Conservation (phyloP, 2,329 filamentous ascomycete genomes). For the Cordyceps fumosorosea region DNA sequence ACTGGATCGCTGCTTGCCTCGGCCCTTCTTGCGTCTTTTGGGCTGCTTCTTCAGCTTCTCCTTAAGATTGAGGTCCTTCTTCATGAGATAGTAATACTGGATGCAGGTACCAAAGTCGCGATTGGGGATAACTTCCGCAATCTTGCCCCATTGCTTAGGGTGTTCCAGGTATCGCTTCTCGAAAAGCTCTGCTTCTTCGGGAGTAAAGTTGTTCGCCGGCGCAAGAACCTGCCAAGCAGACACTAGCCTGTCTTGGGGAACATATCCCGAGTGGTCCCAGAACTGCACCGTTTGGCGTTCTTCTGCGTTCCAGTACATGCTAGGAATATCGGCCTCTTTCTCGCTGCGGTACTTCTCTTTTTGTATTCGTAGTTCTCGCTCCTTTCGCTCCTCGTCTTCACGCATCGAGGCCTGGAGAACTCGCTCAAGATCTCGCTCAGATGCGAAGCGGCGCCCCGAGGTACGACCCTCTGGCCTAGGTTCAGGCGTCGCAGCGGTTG, state of each 20-base stretch:
- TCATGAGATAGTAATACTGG: slow-evolving; percentile 80
- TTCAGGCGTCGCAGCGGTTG: slow-evolving; percentile 40
- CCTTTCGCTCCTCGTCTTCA: slow-evolving; percentile 63
- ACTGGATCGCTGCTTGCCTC: slow-evolving; percentile 54
- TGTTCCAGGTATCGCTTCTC: slow-evolving; percentile 68
- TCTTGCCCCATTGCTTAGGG: slow-evolving; percentile 76
- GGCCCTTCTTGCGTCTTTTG: slow-evolving; percentile 50
- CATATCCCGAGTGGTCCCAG: slow-evolving; percentile 58
- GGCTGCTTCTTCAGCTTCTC: slow-evolving; percentile 64
- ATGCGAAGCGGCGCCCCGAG: slow-evolving; percentile 52
- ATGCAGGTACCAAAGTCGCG: slow-evolving; percentile 75
- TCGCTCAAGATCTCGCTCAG: slow-evolving; percentile 66
- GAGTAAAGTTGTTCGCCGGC: slow-evolving; percentile 67
- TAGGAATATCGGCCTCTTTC: slow-evolving; percentile 68
- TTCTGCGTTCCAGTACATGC: slow-evolving; percentile 58
- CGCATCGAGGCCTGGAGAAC: slow-evolving; percentile 65
- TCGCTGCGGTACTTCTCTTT: slow-evolving; percentile 67
- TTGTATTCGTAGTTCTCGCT: slow-evolving; percentile 57
- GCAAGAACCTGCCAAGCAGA: slow-evolving; percentile 66
- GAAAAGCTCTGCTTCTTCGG: slow-evolving; percentile 63
- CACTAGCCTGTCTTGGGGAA: slow-evolving; percentile 60
- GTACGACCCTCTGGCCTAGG: slow-evolving; percentile 51
- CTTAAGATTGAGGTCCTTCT: slow-evolving; percentile 67
- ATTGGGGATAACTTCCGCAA: slow-evolving; percentile 59
- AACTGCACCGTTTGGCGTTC: slow-evolving; percentile 54